Percentiles rank a stretch among this genome's conserved stretches.
phyloP scores from a whole-genome alignment of 306 rosid species.

The Fragaria ananassa region DNA sequence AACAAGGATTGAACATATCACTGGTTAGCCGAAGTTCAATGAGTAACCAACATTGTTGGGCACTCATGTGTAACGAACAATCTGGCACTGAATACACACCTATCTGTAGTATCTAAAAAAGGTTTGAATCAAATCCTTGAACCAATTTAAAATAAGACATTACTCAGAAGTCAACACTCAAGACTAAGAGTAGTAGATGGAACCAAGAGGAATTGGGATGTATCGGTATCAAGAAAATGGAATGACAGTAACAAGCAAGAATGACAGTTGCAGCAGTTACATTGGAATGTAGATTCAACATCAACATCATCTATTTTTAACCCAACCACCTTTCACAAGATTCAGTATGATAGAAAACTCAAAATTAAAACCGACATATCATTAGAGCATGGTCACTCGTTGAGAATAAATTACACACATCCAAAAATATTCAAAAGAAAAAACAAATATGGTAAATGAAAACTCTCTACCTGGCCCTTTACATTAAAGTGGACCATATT shows the following conservation, averaged over 20 bases:
- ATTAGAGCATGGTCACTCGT: constrained; percentile 15
- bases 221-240: too few relatives aligned
- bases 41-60: background rate
- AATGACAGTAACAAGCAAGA: background rate
- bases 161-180: too few relatives aligned
- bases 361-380: constrained; percentile 14
- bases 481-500: constrained; percentile 20
- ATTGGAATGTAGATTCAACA: background rate
- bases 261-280: background rate
- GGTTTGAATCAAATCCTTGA: too few relatives aligned
- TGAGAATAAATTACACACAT: constrained; percentile 27
- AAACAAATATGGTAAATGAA: constrained; percentile 17
- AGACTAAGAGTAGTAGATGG: too few relatives aligned
- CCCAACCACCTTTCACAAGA: background rate
- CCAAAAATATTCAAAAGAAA: constrained; percentile 31
- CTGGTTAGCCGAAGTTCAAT: background rate
- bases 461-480: constrained; percentile 22
- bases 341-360: background rate
- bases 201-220: too few relatives aligned
- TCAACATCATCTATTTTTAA: background rate
- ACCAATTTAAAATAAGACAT: too few relatives aligned
- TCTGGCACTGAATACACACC: background rate
- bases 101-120: background rate
- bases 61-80: background rate
- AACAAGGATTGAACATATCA: background rate